Percentiles rank a stretch among this genome's conserved stretches.
Conservation (phyloP, 176 grass and related monocot species). For the Zea mays region Zm-B73-REFERENCE-NAM-5.0 NC_050103.1:103175501-103176000, state of each 20-base stretch:
- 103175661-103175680: neutral
- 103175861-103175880: neutral
- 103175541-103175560: neutral
- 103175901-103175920: too few relatives aligned
- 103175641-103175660: neutral
- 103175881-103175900: neutral
- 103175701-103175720: neutral
- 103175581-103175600: neutral
- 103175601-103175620: neutral
- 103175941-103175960: conserved; percentile 23
- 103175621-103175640: neutral
- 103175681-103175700: neutral
- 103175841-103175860: neutral
- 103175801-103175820: conserved; percentile 11
- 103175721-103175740: neutral
- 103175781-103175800: neutral
- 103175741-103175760: neutral
- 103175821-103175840: conserved; percentile 1
- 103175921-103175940: neutral
- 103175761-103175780: neutral
- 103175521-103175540: too few relatives aligned
- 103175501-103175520: conserved; percentile 8
- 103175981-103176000: neutral
- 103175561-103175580: neutral
- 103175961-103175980: neutral